A percentile compares a stretch with the other conserved stretches of the same genome.
phyloP scores from a whole-genome alignment of 2,329 filamentous ascomycete species.

The Scedosporium boydii region DNA sequence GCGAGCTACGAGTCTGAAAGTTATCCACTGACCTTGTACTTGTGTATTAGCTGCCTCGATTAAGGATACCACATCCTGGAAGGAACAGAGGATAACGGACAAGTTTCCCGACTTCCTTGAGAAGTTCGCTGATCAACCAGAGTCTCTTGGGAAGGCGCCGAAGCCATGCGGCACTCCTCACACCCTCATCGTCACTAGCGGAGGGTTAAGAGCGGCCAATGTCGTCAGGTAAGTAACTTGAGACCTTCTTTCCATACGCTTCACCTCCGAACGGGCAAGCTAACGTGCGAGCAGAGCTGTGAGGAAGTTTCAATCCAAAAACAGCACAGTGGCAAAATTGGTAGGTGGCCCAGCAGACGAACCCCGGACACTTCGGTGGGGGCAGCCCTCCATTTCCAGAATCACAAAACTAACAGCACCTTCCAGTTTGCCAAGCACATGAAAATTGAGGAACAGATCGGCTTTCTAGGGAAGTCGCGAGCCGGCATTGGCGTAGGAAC shows the following conservation, averaged over 20 bases:
- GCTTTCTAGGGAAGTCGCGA: slow-evolving; percentile 58
- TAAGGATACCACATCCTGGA: slow-evolving; percentile 68
- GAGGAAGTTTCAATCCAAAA: slow-evolving; percentile 70
- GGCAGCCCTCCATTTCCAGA: too few species aligned
- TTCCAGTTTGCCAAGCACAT: slow-evolving; percentile 86
- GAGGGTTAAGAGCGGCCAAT: slow-evolving; percentile 79
- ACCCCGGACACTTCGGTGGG: not conserved
- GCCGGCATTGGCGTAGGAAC: slow-evolving; percentile 88
- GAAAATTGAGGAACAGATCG: slow-evolving; percentile 79
- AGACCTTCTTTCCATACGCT: not conserved
- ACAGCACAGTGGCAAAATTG: slow-evolving; percentile 73
- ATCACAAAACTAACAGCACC: slow-evolving; percentile 9
- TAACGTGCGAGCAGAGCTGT: slow-evolving; percentile 45
- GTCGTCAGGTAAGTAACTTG: slow-evolving; percentile 52
- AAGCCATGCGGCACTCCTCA: slow-evolving; percentile 67
- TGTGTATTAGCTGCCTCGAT: slow-evolving; percentile 56
- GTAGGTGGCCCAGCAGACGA: slow-evolving; percentile 22
- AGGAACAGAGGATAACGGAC: slow-evolving; percentile 47
- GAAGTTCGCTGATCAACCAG: slow-evolving; percentile 45
- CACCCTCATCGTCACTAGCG: slow-evolving; percentile 78
- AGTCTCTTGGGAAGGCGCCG: slow-evolving; percentile 53
- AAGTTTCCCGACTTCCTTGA: slow-evolving; percentile 57
- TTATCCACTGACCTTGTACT: not conserved
- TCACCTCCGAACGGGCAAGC: not conserved
- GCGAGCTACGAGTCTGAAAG: not conserved